Evolutionary conservation across 2,329 filamentous ascomycete genomes (phyloP).

Genomic region (Xylaria hypoxylon): DNA sequence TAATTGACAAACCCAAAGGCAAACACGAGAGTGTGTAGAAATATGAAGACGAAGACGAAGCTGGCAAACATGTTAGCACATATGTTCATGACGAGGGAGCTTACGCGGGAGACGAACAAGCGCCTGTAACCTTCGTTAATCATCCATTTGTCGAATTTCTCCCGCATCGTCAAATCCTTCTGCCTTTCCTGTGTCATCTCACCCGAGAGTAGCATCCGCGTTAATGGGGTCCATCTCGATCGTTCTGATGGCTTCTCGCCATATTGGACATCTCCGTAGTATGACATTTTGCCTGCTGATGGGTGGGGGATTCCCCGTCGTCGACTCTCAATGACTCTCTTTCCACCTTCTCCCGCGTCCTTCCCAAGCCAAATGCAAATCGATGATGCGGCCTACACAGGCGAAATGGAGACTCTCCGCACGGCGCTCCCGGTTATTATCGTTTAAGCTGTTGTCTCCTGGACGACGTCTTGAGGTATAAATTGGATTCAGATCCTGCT

Average conservation of each 20-base stretch:
- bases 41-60: constrained; percentile 80
- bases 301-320: constrained; percentile 38
- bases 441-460: constrained; percentile 36
- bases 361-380: constrained; percentile 35
- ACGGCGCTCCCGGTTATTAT: constrained; percentile 37
- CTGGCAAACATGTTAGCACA: constrained; percentile 56
- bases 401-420: constrained; percentile 32
- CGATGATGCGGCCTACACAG: constrained; percentile 36
- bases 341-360: constrained; percentile 29
- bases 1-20: constrained; percentile 85
- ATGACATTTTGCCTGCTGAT: constrained; percentile 51
- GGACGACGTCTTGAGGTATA: constrained; percentile 39
- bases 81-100: constrained; percentile 31
- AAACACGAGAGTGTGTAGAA: constrained; percentile 81
- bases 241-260: constrained; percentile 70
- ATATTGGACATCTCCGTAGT: constrained; percentile 51
- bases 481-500: constrained; percentile 67
- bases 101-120: constrained; percentile 67
- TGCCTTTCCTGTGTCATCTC: constrained; percentile 82
- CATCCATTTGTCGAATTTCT: constrained; percentile 88
- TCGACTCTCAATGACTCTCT: constrained; percentile 32
- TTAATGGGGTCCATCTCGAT: constrained; percentile 84
- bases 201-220: constrained; percentile 83
- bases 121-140: constrained; percentile 86
- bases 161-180: constrained; percentile 73